Evolutionary conservation across 2,329 filamentous ascomycete species (phyloP).

Genomic region (Neonectria hederae): DNA sequence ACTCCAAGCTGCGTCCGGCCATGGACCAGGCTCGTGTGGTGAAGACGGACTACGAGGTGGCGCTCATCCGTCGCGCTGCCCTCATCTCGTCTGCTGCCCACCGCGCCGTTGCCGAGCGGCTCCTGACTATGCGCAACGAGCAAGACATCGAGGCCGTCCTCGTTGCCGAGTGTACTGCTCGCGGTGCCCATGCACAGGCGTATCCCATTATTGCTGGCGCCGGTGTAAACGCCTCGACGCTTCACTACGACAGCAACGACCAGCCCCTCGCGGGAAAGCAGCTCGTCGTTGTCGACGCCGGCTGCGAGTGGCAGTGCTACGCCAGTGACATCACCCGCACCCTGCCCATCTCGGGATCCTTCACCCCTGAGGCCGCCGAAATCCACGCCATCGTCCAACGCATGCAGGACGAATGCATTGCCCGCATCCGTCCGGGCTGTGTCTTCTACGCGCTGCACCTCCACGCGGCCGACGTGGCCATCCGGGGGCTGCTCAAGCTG

Average conservation of each 20-base stretch:
- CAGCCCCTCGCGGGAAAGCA: slow-evolving; percentile 74
- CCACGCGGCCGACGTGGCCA: slow-evolving; percentile 76
- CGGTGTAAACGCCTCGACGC: slow-evolving; percentile 81
- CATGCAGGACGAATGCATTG: slow-evolving; percentile 84
- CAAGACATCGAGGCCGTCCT: slow-evolving; percentile 85
- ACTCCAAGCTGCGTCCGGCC: slow-evolving; percentile 67
- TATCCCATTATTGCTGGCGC: slow-evolving; percentile 91
- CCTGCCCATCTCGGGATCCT: slow-evolving; percentile 77
- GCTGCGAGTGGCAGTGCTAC: slow-evolving; percentile 85
- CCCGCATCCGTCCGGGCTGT: slow-evolving; percentile 72
- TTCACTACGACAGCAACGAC: slow-evolving; percentile 89
- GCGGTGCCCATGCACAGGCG: slow-evolving; percentile 79
- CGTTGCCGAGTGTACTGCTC: slow-evolving; percentile 74
- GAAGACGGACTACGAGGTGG: slow-evolving; percentile 88
- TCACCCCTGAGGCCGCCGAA: slow-evolving; percentile 72
- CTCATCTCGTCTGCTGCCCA: slow-evolving; percentile 82
- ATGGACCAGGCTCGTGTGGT: slow-evolving; percentile 84
- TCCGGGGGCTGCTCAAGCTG: slow-evolving; percentile 73
- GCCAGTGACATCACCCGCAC: slow-evolving; percentile 91
- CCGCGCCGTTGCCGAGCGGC: slow-evolving; percentile 71
- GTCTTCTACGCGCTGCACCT: slow-evolving; percentile 78
- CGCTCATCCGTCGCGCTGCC: slow-evolving; percentile 82
- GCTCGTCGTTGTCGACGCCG: slow-evolving; percentile 86
- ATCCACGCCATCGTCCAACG: slow-evolving; percentile 81
- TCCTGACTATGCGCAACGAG: slow-evolving; percentile 76